Evolutionary conservation across 1,284 basidiomycete species (phyloP).

Genomic region (Pseudozyma tsukubaensis): DNA sequence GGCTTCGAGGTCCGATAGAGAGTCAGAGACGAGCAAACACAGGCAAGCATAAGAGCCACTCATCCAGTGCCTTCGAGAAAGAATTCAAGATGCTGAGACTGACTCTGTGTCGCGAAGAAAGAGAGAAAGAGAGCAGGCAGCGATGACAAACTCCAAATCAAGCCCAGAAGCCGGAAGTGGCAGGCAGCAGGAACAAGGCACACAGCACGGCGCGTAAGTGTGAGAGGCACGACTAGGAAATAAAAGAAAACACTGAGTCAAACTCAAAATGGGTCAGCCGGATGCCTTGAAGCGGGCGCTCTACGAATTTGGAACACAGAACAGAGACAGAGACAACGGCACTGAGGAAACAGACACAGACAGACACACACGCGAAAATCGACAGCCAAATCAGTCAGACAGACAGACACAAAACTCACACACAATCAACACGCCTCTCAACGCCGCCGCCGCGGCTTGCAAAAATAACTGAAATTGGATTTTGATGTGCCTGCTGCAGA

Average conservation of each 20-base stretch:
- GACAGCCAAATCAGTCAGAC: neutral
- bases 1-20: slow-evolving; percentile 1
- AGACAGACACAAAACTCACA: neutral
- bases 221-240: neutral
- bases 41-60: neutral
- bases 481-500: slow-evolving; percentile 31
- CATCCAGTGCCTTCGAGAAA: neutral
- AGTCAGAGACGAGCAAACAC: neutral
- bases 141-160: neutral
- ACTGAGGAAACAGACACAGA: no score
- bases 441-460: no score
- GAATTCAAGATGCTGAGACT: neutral
- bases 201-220: neutral
- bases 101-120: no score
- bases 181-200: no score
- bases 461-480: slow-evolving; percentile 2
- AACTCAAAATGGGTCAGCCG: slow-evolving; percentile 2
- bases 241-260: neutral
- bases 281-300: neutral
- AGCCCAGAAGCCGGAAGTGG: slow-evolving; percentile 4
- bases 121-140: no score
- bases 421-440: neutral
- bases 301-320: neutral
- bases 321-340: neutral
- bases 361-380: neutral